Evolutionary conservation across 2,329 filamentous ascomycete species (phyloP), one percentile per base, ranked within the genome.

Genomic region (Fusarium pseudoanthophilum): DNA sequence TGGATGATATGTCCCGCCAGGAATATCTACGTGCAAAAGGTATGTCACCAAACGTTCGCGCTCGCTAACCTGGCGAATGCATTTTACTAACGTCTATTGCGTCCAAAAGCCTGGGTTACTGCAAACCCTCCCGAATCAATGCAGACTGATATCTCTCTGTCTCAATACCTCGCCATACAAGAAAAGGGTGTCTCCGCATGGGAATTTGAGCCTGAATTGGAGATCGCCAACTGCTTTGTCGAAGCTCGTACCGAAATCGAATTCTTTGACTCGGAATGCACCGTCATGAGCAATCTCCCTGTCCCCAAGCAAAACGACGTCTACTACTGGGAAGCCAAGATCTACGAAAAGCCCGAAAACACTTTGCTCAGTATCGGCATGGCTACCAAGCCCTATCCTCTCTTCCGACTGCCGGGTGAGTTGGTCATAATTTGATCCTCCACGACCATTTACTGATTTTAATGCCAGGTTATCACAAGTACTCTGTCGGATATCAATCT

Each of bases 101-200:
- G 42, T 39, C 58, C 53, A 48, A 48, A 76, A 99, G 96, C 95
- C 37, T 99, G 97, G 80, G 91, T 98, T 71, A 92, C 96, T 82
- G 94, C 92, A 63, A 98, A 98, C 80, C 96, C 95, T 7, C 95
- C 96, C 74, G 96, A 99, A 82, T 98, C 96, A 13, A 86, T 95
- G 66, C 95, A 96, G 79, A 98, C 96, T 75, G 96, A 99, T 80
- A 99, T 99, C 74, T 98, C 96, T 28, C 85, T 99, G 73, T 98
- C 96, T 40, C 96, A 99, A 82, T 98, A 97, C 81, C 89, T 99
- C 67, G 96, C 96, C 46, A 99, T 99, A 75, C 96, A 99, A 85
- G 96, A 99, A 85, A 99, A 99, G 83, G 96, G 96, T 57, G 95
- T 99, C n/a, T 97, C 96, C 10, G 96, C 96, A 11, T 99, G 96